Conservation (phyloP, 2,329 filamentous ascomycete genomes). For the Trichocomaceae sp. region DNA sequence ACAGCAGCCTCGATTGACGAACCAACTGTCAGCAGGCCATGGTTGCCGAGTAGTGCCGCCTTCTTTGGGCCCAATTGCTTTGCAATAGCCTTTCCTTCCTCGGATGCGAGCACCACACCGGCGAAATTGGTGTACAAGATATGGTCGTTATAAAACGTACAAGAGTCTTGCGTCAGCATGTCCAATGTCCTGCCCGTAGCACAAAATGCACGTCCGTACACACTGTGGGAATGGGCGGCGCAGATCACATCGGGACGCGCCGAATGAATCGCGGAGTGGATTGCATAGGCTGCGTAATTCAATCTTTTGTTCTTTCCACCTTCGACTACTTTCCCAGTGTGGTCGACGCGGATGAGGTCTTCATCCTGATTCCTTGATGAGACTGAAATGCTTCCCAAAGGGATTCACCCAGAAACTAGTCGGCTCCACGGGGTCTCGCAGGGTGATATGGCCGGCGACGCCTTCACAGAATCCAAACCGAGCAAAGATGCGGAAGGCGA, state of each 20-base stretch:
- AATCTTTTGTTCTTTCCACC: constrained; percentile 42
- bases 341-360: constrained; percentile 61
- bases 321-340: constrained; percentile 56
- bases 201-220: constrained; percentile 45
- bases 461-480: constrained; percentile 55
- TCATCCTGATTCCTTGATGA: constrained; percentile 58
- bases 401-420: constrained; percentile 62
- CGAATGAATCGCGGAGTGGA: constrained; percentile 48
- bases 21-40: constrained; percentile 48
- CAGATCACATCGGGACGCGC: constrained; percentile 51
- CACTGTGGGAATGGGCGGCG: constrained; percentile 50
- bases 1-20: constrained; percentile 46
- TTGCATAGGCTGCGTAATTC: constrained; percentile 40
- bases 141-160: constrained; percentile 45
- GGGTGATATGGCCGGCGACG: constrained; percentile 58
- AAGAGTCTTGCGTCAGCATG: constrained; percentile 42
- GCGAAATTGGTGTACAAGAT: constrained; percentile 49
- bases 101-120: constrained; percentile 47
- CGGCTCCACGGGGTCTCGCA: constrained; percentile 55
- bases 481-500: constrained; percentile 54
- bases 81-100: constrained; percentile 50
- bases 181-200: constrained; percentile 37
- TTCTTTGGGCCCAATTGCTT: constrained; percentile 44
- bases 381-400: constrained; percentile 56
- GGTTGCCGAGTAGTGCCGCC: constrained; percentile 49